Evolutionary conservation across 306 rosid genomes (phyloP).

Genomic region (Medicago ruthenica): DNA sequence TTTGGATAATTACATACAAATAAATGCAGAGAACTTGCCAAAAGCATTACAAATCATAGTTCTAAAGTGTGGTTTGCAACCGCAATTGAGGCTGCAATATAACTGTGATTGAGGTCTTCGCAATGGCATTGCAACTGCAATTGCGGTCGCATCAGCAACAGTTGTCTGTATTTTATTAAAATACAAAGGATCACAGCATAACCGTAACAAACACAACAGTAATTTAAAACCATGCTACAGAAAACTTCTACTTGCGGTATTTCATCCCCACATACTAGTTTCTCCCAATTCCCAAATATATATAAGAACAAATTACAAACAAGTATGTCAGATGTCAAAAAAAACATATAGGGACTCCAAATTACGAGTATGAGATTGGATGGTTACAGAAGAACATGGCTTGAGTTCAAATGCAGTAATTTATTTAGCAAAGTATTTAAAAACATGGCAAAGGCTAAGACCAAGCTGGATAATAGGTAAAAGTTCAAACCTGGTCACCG

Average conservation of each 20-base stretch:
- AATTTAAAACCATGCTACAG: not conserved
- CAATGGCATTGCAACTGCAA: too few species aligned
- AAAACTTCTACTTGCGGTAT: not conserved
- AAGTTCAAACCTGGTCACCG: conserved; percentile 79
- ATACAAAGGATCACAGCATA: too few species aligned
- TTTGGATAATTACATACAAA: not conserved
- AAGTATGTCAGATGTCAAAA: not conserved
- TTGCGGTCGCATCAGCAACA: too few species aligned
- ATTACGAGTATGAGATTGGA: not conserved
- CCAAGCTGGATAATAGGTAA: not conserved
- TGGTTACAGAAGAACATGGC: not conserved
- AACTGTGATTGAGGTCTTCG: too few species aligned
- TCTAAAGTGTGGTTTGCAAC: too few species aligned
- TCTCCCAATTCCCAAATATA: not conserved
- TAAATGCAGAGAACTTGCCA: conserved; percentile 8
- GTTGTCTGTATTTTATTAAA: too few species aligned
- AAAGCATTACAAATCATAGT: not conserved
- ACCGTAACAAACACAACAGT: too few species aligned
- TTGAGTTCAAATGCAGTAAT: not conserved
- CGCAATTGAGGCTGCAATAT: too few species aligned
- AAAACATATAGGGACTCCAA: not conserved
- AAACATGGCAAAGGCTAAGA: too few species aligned
- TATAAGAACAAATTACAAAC: not conserved
- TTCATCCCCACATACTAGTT: not conserved
- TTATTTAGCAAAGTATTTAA: not conserved